These are phyloP conservation scores for Botryococcus braunii DNA, from an alignment of 163 green algal species.

Conservation along the genomic window DNA sequence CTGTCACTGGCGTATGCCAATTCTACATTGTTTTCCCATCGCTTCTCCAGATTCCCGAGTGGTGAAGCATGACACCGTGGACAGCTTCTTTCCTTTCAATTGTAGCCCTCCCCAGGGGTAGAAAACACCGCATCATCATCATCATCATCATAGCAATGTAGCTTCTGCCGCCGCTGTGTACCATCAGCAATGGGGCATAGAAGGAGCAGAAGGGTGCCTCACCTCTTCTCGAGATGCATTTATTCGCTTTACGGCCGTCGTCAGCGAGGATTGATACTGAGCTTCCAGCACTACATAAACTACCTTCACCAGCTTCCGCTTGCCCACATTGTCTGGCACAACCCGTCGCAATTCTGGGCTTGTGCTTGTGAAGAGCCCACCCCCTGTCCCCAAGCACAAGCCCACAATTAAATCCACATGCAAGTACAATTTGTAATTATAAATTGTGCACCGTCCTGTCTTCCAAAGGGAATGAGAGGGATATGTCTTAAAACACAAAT, in stretches of 20 bases:
- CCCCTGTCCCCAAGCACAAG: conserved; percentile 12
- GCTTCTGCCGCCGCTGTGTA: too few relatives aligned
- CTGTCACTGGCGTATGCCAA: too few relatives aligned
- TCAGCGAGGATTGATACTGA: conserved; percentile 92
- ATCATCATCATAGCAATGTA: too few relatives aligned
- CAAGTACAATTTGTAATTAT: background rate
- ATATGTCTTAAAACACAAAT: background rate
- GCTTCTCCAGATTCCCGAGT: too few relatives aligned
- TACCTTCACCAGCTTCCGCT: conserved; percentile 81
- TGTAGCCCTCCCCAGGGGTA: too few relatives aligned
- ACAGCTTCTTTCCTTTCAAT: too few relatives aligned
- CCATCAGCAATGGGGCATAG: too few relatives aligned
- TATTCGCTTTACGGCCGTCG: conserved; percentile 84
- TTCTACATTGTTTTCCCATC: too few relatives aligned
- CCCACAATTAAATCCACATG: background rate
- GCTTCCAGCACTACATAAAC: conserved; percentile 98
- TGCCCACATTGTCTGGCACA: conserved; percentile 58
- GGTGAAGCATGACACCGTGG: too few relatives aligned
- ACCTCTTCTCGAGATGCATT: conserved; percentile 76
- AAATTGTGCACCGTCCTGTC: background rate
- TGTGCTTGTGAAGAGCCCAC: conserved; percentile 38
- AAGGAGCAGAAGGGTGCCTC: background rate
- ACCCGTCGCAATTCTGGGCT: conserved; percentile 84
- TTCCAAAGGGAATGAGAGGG: background rate
- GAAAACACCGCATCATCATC: too few relatives aligned